Evolutionary conservation across 2,329 filamentous ascomycete genomes (phyloP).

Genomic region (Monosporascus sp.): DNA sequence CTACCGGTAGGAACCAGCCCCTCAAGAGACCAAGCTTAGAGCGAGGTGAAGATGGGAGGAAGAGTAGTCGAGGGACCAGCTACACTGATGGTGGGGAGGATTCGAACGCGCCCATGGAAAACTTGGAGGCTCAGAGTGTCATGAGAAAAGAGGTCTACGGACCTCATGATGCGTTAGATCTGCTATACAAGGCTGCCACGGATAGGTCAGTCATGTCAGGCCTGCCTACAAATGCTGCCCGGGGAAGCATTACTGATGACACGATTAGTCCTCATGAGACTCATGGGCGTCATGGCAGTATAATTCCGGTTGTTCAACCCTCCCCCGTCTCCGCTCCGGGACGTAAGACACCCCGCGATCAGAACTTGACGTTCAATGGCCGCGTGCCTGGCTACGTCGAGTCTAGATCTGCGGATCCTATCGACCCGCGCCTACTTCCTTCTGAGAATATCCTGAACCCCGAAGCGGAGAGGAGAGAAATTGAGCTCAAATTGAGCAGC

Average conservation of each 20-base stretch:
- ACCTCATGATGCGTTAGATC: constrained; percentile 85
- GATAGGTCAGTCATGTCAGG: constrained; percentile 42
- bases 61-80: constrained; percentile 23
- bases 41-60: constrained; percentile 25
- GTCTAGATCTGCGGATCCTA: constrained; percentile 24
- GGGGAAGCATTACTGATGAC: constrained; percentile 14
- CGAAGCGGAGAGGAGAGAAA: constrained; percentile 40
- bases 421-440: constrained; percentile 25
- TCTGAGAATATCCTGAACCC: constrained; percentile 17
- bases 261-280: constrained; percentile 22
- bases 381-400: constrained; percentile 15
- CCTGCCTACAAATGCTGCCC: constrained; percentile 2
- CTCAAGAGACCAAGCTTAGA: constrained; percentile 53
- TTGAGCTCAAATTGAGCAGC: constrained; percentile 9
- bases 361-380: constrained; percentile 13
- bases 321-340: constrained; percentile 15
- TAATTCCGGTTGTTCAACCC: constrained; percentile 18
- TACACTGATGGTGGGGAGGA: constrained; percentile 39
- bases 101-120: constrained; percentile 57
- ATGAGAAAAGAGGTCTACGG: constrained; percentile 75
- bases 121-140: constrained; percentile 58
- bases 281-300: constrained; percentile 19
- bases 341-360: constrained; percentile 16
- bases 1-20: constrained; percentile 59
- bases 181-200: constrained; percentile 81